These are phyloP conservation scores for Sodiomyces alkalinus DNA, from an alignment of 2,329 filamentous ascomycete species.

Conservation along the genomic window DNA sequence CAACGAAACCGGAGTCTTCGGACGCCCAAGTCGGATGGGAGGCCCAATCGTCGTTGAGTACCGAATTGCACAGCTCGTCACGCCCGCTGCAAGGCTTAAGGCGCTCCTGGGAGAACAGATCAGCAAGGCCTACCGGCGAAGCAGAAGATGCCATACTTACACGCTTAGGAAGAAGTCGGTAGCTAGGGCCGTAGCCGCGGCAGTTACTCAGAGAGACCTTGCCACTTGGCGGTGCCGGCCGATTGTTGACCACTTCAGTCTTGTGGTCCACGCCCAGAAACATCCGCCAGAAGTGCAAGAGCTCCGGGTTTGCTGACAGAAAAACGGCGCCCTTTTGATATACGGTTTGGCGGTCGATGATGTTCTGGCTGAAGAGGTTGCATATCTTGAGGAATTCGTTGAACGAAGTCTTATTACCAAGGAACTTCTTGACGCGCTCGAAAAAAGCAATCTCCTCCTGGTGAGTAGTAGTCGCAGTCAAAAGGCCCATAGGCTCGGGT, in stretches of 20 bases:
- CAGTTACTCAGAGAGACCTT: slow-evolving; percentile 92
- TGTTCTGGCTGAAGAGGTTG: slow-evolving; percentile 84
- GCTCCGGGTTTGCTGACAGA: slow-evolving; percentile 73
- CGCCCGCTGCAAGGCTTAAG: slow-evolving; percentile 86
- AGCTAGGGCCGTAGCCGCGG: slow-evolving; percentile 88
- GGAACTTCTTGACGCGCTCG: slow-evolving; percentile 90
- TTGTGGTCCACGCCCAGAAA: slow-evolving; percentile 68
- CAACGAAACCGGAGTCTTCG: slow-evolving; percentile 93
- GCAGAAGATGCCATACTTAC: slow-evolving; percentile 24
- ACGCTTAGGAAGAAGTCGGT: slow-evolving; percentile 77
- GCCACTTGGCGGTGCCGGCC: slow-evolving; percentile 58
- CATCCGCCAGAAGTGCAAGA: slow-evolving; percentile 76
- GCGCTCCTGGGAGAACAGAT: slow-evolving; percentile 46
- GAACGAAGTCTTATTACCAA: slow-evolving; percentile 82
- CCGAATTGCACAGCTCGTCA: slow-evolving; percentile 83
- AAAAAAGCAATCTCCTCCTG: slow-evolving; percentile 88
- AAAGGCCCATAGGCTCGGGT: slow-evolving; percentile 73
- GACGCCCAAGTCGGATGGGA: slow-evolving; percentile 98
- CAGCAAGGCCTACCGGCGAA: no score
- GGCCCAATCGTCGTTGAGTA: slow-evolving; percentile 96
- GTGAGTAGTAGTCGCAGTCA: slow-evolving; percentile 55
- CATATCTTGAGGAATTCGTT: slow-evolving; percentile 95
- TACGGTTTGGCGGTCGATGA: slow-evolving; percentile 75
- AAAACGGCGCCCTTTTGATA: slow-evolving; percentile 73
- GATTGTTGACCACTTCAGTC: slow-evolving; percentile 67